Evolutionary conservation across 2,329 filamentous ascomycete genomes (phyloP).

Genomic region (Dactylellina cionopaga): DNA sequence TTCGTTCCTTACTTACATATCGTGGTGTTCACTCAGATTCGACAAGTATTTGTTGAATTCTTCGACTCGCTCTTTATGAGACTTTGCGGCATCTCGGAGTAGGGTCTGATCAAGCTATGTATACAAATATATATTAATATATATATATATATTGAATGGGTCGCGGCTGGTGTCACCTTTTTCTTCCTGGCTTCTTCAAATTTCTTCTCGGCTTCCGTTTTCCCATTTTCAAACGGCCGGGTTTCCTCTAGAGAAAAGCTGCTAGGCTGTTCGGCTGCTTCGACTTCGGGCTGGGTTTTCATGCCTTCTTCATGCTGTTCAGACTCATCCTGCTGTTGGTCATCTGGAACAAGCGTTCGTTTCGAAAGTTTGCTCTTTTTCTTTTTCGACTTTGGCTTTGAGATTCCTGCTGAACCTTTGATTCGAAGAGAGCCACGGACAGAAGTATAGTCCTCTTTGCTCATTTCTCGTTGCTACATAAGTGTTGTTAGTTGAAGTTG

Average conservation of each 20-base stretch:
- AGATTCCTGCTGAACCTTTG: slow-evolving; percentile 31
- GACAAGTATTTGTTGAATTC: slow-evolving; percentile 94
- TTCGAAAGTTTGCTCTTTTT: slow-evolving; percentile 22
- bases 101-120: slow-evolving; percentile 80
- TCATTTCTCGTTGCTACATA: slow-evolving; percentile 28
- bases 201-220: slow-evolving; percentile 38
- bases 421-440: slow-evolving; percentile 34
- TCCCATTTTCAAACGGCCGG: neutral
- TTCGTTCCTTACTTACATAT: too few species aligned
- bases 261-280: too few species aligned
- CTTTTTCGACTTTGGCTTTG: slow-evolving; percentile 30
- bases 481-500: neutral
- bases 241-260: too few species aligned
- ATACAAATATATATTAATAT: too few species aligned
- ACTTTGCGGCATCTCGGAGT: slow-evolving; percentile 84
- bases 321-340: neutral
- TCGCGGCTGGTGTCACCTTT: slow-evolving; percentile 9
- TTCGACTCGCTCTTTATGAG: slow-evolving; percentile 95
- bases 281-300: too few species aligned
- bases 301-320: neutral
- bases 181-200: slow-evolving; percentile 46
- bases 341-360: neutral
- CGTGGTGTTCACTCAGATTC: slow-evolving; percentile 93
- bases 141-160: neutral
- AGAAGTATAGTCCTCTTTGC: slow-evolving; percentile 32